Base-by-base conservation (phyloP, 805 yeast genomes). In the Vanderwaltozyma polyspora region DNA sequence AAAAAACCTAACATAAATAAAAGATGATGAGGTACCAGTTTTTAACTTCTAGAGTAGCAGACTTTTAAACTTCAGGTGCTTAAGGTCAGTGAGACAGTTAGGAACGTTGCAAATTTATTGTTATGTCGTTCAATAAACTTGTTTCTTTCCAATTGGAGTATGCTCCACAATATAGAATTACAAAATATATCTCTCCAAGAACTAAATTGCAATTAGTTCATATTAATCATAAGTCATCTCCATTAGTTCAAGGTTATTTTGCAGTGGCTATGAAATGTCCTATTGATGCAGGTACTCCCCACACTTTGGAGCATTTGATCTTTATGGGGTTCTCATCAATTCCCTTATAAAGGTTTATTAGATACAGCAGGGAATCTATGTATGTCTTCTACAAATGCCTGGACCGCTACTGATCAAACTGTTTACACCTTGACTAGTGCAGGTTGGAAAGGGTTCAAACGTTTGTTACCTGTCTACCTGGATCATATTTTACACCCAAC, bases 331-430 rank as follows among this genome's bases (percentile, higher is more conserved):
- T 83, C 95, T 3, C 66, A 78, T 43, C 75, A 77, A 38, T 83
- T 76, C 48, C 97, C 97, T 0, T 89, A 79, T 57, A 89, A 89
- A 57, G 97, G 98, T 7, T 64, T 87, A 32, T 63, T 91, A 31
- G 98, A 91, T 51, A 77, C 77, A 9, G 67, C 87, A 33, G 94
- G 96, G 5, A 84, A 85, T 51, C 61, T 82, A 37, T 77, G 85
- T 41, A 81, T 79, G 58, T 80, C 95, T 2, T 68, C 75, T 5
- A 91, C 97, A 0, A 91, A 91, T 52, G 98, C 98, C 0, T 87
- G 95, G 95, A 91, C 98, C 0, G 85, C 80, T 1, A 84, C 91
- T 4, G 97, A 91, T 59, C 94, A 84, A 52, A 91, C 98, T 0
- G 95, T 86, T 2, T 91, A 91, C 48, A 85, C 95, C 2, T 64